Percentiles rank a stretch among this genome's conserved stretches.
Conservation (phyloP, 176 grass and related monocot species). For the Tuctoria greenei region DNA sequence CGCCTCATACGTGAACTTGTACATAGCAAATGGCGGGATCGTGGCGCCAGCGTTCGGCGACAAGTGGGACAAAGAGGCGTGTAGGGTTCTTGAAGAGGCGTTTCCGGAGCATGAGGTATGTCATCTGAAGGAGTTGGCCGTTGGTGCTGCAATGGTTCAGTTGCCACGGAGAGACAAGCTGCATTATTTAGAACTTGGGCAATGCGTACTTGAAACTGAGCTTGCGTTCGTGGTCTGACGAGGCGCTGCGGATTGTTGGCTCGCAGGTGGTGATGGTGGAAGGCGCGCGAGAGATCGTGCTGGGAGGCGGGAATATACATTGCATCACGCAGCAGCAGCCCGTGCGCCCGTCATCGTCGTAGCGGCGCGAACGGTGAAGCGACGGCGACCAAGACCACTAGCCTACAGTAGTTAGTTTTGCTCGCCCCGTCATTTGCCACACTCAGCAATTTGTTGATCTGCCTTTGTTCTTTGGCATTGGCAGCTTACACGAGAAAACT, state of each 20-base stretch:
- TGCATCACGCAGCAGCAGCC: slow-evolving; percentile 98
- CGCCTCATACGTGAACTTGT: slow-evolving; percentile 92
- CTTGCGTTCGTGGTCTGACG: background rate
- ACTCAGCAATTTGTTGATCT: background rate
- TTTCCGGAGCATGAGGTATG: slow-evolving; percentile 73
- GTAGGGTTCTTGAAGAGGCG: slow-evolving; percentile 48
- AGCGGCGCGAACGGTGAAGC: background rate
- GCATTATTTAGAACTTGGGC: background rate
- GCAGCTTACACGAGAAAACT: no score
- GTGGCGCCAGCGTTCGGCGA: slow-evolving; percentile 70
- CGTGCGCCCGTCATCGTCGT: background rate
- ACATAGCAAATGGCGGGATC: slow-evolving; percentile 71
- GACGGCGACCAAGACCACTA: background rate
- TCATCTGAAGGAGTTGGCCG: background rate
- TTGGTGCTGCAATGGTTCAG: background rate
- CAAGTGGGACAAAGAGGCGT: slow-evolving; percentile 58
- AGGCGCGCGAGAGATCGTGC: slow-evolving; percentile 75
- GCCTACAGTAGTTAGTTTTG: no score
- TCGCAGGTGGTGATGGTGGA: slow-evolving; percentile 81
- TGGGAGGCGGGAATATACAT: slow-evolving; percentile 90
- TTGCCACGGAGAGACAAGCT: background rate
- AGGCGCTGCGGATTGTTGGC: background rate
- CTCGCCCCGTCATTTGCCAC: no score
- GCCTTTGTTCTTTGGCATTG: no score
- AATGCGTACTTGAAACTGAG: no score